Conservation (phyloP, 73 alveolate species). For the Paramecium bursaria region DNA sequence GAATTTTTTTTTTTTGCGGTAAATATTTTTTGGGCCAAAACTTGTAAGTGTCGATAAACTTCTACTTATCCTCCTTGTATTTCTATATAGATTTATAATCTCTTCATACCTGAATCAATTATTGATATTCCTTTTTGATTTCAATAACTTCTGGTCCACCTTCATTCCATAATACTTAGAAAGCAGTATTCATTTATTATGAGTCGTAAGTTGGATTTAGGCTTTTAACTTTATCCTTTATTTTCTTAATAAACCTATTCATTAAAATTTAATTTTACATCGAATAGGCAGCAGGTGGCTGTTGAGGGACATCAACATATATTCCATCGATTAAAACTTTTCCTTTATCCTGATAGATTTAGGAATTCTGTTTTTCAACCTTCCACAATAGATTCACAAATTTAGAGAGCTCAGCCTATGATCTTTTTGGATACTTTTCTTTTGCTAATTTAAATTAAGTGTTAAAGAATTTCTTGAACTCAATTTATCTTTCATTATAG, state of each 20-base stretch:
- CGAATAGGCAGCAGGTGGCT: background rate
- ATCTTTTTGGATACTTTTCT: conserved; percentile 25
- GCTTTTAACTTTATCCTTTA: too few species aligned
- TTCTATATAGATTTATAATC: background rate
- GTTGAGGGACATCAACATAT: background rate
- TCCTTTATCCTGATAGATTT: background rate
- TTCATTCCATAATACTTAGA: too few species aligned
- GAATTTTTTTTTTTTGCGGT: background rate
- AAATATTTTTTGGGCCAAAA: background rate
- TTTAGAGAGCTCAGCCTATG: conserved; percentile 8
- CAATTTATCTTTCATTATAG: too few species aligned
- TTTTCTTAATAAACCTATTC: background rate
- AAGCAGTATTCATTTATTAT: background rate
- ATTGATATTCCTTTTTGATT: background rate
- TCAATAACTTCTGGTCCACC: background rate
- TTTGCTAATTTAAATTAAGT: too few species aligned
- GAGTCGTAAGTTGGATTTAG: background rate
- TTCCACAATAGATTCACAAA: conserved; percentile 48
- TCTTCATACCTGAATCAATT: background rate
- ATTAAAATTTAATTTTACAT: background rate
- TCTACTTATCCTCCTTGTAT: background rate
- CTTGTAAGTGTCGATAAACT: too few species aligned
- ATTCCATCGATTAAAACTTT: too few species aligned
- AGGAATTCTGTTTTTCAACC: background rate
- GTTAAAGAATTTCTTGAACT: too few species aligned